Evolutionary conservation across 805 yeast genomes (phyloP).

Genomic region (Candida sonorensis): DNA sequence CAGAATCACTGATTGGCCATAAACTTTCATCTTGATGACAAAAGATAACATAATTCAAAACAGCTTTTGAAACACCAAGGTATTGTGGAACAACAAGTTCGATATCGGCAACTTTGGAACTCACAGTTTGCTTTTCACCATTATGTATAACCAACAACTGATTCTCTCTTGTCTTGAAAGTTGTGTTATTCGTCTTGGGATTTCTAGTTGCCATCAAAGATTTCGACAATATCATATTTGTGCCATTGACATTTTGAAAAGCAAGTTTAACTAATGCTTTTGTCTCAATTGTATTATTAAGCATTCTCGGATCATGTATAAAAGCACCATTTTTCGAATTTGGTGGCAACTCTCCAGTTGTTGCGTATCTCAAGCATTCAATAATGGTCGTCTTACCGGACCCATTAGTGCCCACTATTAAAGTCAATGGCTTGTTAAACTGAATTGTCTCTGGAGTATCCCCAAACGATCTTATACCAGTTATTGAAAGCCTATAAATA

Average conservation of each 20-base stretch:
- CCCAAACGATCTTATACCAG: conserved; percentile 90
- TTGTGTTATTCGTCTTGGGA: conserved; percentile 38
- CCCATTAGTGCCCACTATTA: conserved; percentile 94
- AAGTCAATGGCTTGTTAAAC: conserved; percentile 83
- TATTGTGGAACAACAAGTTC: conserved; percentile 75
- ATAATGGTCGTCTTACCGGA: conserved; percentile 95
- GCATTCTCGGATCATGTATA: conserved; percentile 82
- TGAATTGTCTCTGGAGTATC: conserved; percentile 77
- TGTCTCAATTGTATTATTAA: conserved; percentile 62
- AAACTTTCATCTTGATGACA: conserved; percentile 96
- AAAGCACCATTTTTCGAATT: conserved; percentile 95
- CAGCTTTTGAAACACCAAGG: conserved; percentile 82
- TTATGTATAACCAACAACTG: conserved; percentile 61
- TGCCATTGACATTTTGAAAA: conserved; percentile 64
- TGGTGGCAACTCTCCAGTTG: conserved; percentile 96
- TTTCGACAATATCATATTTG: conserved; percentile 80
- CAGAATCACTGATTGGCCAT: conserved; percentile 95
- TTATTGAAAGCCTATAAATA: conserved; percentile 57
- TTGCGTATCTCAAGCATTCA: conserved; percentile 87
- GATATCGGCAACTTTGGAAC: conserved; percentile 77
- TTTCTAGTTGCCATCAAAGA: conserved; percentile 70
- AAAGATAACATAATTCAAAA: conserved; percentile 86
- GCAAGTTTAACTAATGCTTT: conserved; percentile 89
- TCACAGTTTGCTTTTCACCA: conserved; percentile 67
- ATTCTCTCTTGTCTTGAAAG: conserved; percentile 89